A percentile compares a stretch with the other conserved stretches of the same genome.
These are phyloP conservation scores for Schizothecium vesticola DNA, from an alignment of 495 filamentous ascomycete genomes.

Conservation along the genomic window DNA sequence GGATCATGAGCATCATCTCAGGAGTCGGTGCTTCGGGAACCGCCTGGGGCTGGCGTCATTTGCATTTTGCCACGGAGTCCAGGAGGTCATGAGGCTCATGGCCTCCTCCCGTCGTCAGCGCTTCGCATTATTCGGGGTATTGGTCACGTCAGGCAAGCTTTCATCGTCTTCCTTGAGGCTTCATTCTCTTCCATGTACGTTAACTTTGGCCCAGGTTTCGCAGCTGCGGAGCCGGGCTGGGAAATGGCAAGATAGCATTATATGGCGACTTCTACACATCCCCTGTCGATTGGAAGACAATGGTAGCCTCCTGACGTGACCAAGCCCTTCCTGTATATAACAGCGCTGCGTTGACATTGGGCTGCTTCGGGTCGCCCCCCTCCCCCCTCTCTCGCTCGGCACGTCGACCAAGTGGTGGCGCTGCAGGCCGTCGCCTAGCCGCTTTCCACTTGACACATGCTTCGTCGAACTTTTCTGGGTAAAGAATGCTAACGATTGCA, in stretches of 20 bases:
- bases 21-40: conserved; percentile 16
- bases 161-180: conserved; percentile 62
- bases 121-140: conserved; percentile 32
- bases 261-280: conserved; percentile 32
- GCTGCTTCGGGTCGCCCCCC: conserved; percentile 11
- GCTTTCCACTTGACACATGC: neutral
- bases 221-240: conserved; percentile 36
- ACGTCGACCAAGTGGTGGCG: conserved; percentile 18
- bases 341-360: conserved; percentile 9
- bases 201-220: conserved; percentile 51
- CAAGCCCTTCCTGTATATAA: conserved; percentile 36
- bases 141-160: conserved; percentile 54
- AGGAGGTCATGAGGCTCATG: conserved; percentile 5
- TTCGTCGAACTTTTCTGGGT: conserved; percentile 17
- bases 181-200: conserved; percentile 62
- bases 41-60: conserved; percentile 27
- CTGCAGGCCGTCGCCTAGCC: neutral
- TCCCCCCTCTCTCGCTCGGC: conserved; percentile 6
- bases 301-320: conserved; percentile 45
- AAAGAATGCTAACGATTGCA: conserved; percentile 34
- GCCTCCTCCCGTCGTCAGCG: conserved; percentile 10
- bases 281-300: conserved; percentile 47
- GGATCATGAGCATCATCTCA: conserved; percentile 21
- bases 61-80: conserved; percentile 23
- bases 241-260: conserved; percentile 50